These are phyloP conservation scores for Lepidium aucheri DNA, from an alignment of 345 rosid genomes.

Conservation along the genomic window DNA sequence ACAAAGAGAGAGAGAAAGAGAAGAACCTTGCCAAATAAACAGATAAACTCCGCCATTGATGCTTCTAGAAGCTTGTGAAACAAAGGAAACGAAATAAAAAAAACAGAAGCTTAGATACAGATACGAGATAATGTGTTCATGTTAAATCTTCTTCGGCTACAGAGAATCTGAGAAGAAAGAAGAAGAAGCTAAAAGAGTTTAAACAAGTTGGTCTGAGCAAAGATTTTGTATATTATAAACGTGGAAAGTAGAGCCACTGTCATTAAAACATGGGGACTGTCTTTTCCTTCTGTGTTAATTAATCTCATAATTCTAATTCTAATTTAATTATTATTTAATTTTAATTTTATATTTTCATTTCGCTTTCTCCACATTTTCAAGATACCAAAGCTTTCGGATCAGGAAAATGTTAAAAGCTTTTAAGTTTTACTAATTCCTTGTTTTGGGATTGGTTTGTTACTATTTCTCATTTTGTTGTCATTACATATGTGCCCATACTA, in stretches of 20 bases:
- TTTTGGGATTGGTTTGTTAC: neutral
- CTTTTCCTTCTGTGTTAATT: conserved; percentile 6
- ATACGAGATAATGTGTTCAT: neutral
- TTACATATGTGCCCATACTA: neutral
- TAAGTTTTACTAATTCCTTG: neutral
- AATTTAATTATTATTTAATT: neutral
- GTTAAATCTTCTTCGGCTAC: neutral
- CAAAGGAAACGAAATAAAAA: neutral
- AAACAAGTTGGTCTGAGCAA: conserved; percentile 7
- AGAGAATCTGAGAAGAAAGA: conserved; percentile 25
- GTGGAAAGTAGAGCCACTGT: conserved; percentile 28
- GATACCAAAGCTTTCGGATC: neutral
- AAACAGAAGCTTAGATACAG: conserved; percentile 4
- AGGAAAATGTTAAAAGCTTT: neutral
- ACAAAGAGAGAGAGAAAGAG: neutral
- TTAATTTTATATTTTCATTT: neutral
- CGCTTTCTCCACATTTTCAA: neutral
- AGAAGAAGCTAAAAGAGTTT: conserved; percentile 10
- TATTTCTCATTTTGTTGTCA: neutral
- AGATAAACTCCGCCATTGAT: conserved; percentile 66
- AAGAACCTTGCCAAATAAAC: conserved; percentile 46
- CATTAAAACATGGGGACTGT: conserved; percentile 29
- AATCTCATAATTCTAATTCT: neutral
- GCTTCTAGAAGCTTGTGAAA: conserved; percentile 25
- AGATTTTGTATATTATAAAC: conserved; percentile 14